phyloP scores from a whole-genome alignment of 768 basidiomycete species.

The Harrya chromipes region DNA sequence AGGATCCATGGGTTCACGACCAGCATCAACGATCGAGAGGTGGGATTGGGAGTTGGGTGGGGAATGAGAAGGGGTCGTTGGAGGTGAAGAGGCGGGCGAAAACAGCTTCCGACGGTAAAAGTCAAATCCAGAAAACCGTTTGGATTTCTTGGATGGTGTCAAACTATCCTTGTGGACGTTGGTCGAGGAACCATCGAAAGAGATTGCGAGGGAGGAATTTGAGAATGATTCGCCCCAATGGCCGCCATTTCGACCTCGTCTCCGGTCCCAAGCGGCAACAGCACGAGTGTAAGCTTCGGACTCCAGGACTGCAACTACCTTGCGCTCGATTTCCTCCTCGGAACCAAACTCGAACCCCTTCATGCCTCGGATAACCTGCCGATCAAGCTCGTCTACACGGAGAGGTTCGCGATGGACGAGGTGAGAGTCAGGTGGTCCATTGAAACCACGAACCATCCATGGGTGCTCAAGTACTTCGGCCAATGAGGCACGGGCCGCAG shows the following conservation, averaged over 20 bases:
- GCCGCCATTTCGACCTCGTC: slow-evolving; percentile 45
- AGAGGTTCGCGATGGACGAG: slow-evolving; percentile 88
- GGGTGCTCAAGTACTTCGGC: slow-evolving; percentile 84
- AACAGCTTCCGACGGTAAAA: slow-evolving; percentile 91
- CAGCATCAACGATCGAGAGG: slow-evolving; percentile 46
- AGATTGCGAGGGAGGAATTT: slow-evolving; percentile 67
- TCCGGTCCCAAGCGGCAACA: slow-evolving; percentile 76
- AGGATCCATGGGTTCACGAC: slow-evolving; percentile 67
- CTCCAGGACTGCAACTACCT: slow-evolving; percentile 67
- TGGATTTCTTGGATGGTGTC: slow-evolving; percentile 57
- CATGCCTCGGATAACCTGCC: slow-evolving; percentile 84
- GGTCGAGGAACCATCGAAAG: slow-evolving; percentile 47
- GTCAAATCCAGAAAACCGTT: slow-evolving; percentile 94
- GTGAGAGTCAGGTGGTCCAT: slow-evolving; percentile 76
- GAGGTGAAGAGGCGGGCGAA: slow-evolving; percentile 48
- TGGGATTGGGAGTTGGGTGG: slow-evolving; percentile 59
- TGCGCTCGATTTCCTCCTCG: slow-evolving; percentile 79
- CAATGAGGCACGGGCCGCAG: slow-evolving; percentile 77
- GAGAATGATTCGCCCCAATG: slow-evolving; percentile 57
- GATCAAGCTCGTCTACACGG: slow-evolving; percentile 84
- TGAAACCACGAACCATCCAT: slow-evolving; percentile 90
- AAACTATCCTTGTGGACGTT: slow-evolving; percentile 41
- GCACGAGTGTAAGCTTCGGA: slow-evolving; percentile 75
- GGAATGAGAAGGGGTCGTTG: slow-evolving; percentile 54
- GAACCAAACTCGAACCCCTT: slow-evolving; percentile 95